A percentile compares a stretch with the other conserved stretches of the same genome.
Evolutionary conservation across 2,329 filamentous ascomycete species (phyloP).

Genomic region (Ophiocordyceps australis): DNA sequence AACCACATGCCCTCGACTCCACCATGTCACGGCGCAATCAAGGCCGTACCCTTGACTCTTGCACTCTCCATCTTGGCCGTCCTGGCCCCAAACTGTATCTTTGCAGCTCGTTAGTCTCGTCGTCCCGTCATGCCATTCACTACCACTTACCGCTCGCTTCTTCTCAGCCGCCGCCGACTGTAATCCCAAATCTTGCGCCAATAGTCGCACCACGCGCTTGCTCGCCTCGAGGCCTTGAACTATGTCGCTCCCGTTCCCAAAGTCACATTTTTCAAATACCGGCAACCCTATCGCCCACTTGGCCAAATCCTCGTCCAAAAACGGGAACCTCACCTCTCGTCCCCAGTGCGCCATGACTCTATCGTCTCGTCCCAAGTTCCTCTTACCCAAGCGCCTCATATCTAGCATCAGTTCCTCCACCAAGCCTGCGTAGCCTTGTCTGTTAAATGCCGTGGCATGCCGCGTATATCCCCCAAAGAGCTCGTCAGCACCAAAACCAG

Average conservation of each 20-base stretch:
- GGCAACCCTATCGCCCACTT: conserved; percentile 57
- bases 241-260: conserved; percentile 32
- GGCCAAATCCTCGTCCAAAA: conserved; percentile 75
- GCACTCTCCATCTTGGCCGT: conserved; percentile 69
- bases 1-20: too few species aligned
- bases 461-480: conserved; percentile 87
- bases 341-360: conserved; percentile 80
- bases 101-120: not conserved
- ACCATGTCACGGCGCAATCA: conserved; percentile 28
- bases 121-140: not conserved
- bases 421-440: conserved; percentile 51
- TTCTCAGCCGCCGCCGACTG: conserved; percentile 59
- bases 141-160: conserved; percentile 29
- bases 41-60: conserved; percentile 49
- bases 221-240: conserved; percentile 49
- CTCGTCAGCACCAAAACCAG: conserved; percentile 88
- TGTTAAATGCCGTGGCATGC: conserved; percentile 58
- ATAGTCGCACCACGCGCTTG: conserved; percentile 62
- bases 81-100: conserved; percentile 66
- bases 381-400: conserved; percentile 67
- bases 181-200: conserved; percentile 63
- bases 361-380: conserved; percentile 92
- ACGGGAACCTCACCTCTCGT: conserved; percentile 79
- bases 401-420: conserved; percentile 74
- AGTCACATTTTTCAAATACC: conserved; percentile 78